These are phyloP conservation scores for Globisporangium cederbergense DNA, from an alignment of 352 stramenopile species.

Conservation along the genomic window DNA sequence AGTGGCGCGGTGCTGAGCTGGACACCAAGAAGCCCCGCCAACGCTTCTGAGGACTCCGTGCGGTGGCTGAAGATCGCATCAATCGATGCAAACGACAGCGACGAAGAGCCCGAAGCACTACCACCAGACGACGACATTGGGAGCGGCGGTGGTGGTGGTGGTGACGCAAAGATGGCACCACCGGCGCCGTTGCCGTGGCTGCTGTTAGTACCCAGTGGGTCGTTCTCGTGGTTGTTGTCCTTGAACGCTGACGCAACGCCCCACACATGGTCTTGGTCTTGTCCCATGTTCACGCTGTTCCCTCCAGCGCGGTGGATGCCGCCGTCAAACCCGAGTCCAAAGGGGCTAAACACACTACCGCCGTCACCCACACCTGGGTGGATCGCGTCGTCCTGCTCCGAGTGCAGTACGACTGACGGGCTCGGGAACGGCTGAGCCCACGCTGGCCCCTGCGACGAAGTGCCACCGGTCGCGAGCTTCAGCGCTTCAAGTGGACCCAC, in stretches of 20 bases:
- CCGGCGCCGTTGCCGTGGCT: neutral
- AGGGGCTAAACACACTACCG: slow-evolving; percentile 59
- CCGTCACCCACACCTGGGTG: neutral
- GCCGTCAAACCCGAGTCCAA: slow-evolving; percentile 69
- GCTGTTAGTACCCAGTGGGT: slow-evolving; percentile 5
- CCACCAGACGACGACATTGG: slow-evolving; percentile 9
- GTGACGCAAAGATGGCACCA: slow-evolving; percentile 9
- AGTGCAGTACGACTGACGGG: slow-evolving; percentile 28
- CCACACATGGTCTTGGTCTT: slow-evolving; percentile 29
- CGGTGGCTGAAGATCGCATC: slow-evolving; percentile 80
- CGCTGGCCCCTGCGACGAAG: slow-evolving; percentile 53
- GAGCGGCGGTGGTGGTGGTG: slow-evolving; percentile 5
- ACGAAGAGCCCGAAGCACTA: slow-evolving; percentile 20
- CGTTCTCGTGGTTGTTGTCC: slow-evolving; percentile 12
- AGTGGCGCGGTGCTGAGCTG: slow-evolving; percentile 48
- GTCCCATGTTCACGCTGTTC: slow-evolving; percentile 16
- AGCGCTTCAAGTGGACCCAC: slow-evolving; percentile 66
- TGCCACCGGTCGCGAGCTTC: slow-evolving; percentile 54
- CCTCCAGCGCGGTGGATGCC: slow-evolving; percentile 37
- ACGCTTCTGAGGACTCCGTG: slow-evolving; percentile 67
- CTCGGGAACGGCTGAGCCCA: slow-evolving; percentile 72
- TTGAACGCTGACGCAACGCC: slow-evolving; percentile 12
- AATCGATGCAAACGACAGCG: slow-evolving; percentile 76
- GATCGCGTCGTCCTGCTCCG: slow-evolving; percentile 32
- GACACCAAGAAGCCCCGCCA: slow-evolving; percentile 62